Conservation (phyloP, 2,329 filamentous ascomycete genomes). For the Chaetoscypha palmicola region DNA sequence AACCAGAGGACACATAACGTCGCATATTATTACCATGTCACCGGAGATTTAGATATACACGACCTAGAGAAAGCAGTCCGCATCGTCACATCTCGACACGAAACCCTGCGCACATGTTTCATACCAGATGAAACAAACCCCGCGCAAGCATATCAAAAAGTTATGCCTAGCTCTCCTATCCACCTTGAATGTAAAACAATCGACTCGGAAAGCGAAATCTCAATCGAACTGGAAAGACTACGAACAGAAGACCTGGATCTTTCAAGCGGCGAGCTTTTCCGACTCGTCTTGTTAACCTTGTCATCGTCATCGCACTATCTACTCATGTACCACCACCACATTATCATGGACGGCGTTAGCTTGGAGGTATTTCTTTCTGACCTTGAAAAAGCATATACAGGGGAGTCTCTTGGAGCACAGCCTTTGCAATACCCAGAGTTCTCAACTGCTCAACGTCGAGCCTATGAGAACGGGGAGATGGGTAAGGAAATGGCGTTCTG, state of each 20-base stretch:
- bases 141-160: not conserved
- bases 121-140: not conserved
- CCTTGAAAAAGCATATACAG: constrained; percentile 37
- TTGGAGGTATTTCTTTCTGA: constrained; percentile 38
- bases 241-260: constrained; percentile 1
- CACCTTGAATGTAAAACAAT: constrained; percentile 1
- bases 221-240: not conserved
- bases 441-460: constrained; percentile 28
- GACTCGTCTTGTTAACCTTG: not conserved
- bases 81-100: constrained; percentile 3
- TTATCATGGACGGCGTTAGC: constrained; percentile 43
- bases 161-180: not conserved
- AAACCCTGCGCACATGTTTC: constrained; percentile 5
- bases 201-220: not conserved
- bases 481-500: constrained; percentile 32
- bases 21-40: not conserved
- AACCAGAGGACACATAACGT: constrained; percentile 3
- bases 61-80: constrained; percentile 5
- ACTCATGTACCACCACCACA: constrained; percentile 42
- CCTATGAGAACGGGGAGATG: constrained; percentile 27
- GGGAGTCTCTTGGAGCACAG: constrained; percentile 7
- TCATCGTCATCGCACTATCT: not conserved
- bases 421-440: constrained; percentile 34
- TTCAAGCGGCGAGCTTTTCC: not conserved
- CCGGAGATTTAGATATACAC: not conserved